Conservation (phyloP, 208 protist species). For the Lotmaria passim region DNA sequence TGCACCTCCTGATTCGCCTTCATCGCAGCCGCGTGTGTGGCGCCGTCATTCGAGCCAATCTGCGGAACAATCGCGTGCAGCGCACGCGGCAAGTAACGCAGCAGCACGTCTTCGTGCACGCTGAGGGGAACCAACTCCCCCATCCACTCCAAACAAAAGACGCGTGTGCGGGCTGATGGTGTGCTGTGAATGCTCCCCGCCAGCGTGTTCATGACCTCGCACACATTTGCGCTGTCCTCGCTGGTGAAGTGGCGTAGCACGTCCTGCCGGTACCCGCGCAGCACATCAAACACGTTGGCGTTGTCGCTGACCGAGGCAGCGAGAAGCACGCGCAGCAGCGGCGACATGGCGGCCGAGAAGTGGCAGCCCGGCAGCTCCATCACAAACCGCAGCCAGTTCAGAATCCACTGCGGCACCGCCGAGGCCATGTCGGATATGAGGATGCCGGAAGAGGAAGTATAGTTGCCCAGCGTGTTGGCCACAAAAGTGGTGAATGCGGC, state of each 20-base stretch:
- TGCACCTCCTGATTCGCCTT: conserved; percentile 26
- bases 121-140: conserved; percentile 28
- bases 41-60: conserved; percentile 25
- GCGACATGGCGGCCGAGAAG: conserved; percentile 45
- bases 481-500: conserved; percentile 40
- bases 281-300: conserved; percentile 32
- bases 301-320: conserved; percentile 41
- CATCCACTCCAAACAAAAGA: conserved; percentile 43
- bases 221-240: conserved; percentile 19
- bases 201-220: conserved; percentile 28
- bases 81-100: conserved; percentile 19
- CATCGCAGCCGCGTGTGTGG: conserved; percentile 26
- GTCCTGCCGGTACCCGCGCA: conserved; percentile 26
- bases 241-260: conserved; percentile 21
- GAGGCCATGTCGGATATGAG: conserved; percentile 21
- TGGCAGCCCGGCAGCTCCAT: conserved; percentile 55
- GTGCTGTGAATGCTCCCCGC: conserved; percentile 19
- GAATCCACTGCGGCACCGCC: conserved; percentile 51
- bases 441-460: conserved; percentile 17
- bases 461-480: conserved; percentile 44
- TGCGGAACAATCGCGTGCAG: conserved; percentile 30
- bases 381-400: conserved; percentile 67
- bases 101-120: conserved; percentile 22
- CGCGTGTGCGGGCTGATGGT: conserved; percentile 24
- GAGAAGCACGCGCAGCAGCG: conserved; percentile 50